Evolutionary conservation across 495 filamentous ascomycete genomes (phyloP), one percentile per base, ranked within the genome.

Genomic region (Friedmanniomyces simplex): DNA sequence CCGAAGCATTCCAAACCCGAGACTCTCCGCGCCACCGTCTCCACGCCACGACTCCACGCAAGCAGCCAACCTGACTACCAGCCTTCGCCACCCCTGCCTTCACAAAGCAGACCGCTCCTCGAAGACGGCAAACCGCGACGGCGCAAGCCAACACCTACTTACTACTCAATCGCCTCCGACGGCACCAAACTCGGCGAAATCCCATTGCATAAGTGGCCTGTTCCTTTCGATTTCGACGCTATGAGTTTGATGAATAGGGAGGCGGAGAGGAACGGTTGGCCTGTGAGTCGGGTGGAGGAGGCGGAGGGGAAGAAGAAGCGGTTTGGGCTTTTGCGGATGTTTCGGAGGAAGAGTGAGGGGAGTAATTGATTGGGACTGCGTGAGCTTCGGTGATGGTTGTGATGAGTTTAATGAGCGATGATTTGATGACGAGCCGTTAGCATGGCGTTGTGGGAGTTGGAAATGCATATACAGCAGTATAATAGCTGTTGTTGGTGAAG

Each of bases 171-270:
- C 45, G 65, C 69, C 10, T 67, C 68, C 18, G 67, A 68, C 43
- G 68, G 69, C 58, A 73, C 71, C 10, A 71, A 73, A 57, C 60
- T 73, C 16, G 71, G 71, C 32, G 71, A 73, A 57, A 71, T 73
- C 20, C 71, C 71, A 6, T 48, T 70, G 55, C 63, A 68, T n/a
- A 67, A 68, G 20, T 73, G 71, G 71, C 50, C 60, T 0, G 51
- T 39, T 53, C 69, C 71, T 1, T 52, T 52, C 20, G 63, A 72
- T 51, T 69, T 63, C 28, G 68, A 61, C 42, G 68, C 62, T 18
- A 67, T 67, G 53, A 67, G 62, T 12, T 28, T 66, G 32, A 52
- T 63, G 58, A 72, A 72, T 50, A 47, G 46, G 6, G 58, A 71
- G 51, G 68, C 68, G n/a, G 42, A 55, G 51, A 57, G 16, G n/a